Percentiles rank a stretch among this genome's conserved stretches.
Evolutionary conservation across 495 filamentous ascomycete species (phyloP).

Genomic region (Hypoxylon cercidicola): DNA sequence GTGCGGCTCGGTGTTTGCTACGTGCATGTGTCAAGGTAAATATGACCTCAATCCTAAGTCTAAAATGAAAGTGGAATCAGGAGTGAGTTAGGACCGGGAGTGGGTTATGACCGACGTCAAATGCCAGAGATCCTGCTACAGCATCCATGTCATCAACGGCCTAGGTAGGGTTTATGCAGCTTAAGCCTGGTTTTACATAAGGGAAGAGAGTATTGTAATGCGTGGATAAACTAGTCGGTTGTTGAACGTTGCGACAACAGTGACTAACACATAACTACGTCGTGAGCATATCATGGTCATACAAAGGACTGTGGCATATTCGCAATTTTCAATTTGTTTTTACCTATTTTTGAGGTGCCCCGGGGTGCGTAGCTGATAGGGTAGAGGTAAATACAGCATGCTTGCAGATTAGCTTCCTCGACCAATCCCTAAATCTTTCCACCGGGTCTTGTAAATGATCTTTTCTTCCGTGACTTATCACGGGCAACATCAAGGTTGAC

Average conservation of each 20-base stretch:
- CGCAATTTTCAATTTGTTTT: conserved; percentile 1
- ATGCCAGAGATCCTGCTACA: no score
- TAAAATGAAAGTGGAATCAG: no score
- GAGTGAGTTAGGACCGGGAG: no score
- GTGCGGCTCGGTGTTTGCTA: no score
- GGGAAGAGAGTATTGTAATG: no score
- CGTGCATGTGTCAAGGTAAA: no score
- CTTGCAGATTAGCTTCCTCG: background rate
- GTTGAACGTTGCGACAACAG: background rate
- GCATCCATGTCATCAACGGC: no score
- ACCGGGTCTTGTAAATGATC: background rate
- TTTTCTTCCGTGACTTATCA: background rate
- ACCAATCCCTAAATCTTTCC: background rate
- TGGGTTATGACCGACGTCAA: no score
- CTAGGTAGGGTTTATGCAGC: no score
- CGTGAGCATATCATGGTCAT: background rate
- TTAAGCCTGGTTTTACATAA: no score
- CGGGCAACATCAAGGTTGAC: background rate
- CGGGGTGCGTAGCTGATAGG: background rate
- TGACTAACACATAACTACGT: background rate
- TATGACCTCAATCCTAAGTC: no score
- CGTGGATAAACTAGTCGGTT: no score
- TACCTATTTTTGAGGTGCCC: conserved; percentile 1
- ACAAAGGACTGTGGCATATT: background rate
- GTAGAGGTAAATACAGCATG: background rate